Evolutionary conservation across 257 asterid genomes (phyloP).

Genomic region (Jaltomata sinuosa): DNA sequence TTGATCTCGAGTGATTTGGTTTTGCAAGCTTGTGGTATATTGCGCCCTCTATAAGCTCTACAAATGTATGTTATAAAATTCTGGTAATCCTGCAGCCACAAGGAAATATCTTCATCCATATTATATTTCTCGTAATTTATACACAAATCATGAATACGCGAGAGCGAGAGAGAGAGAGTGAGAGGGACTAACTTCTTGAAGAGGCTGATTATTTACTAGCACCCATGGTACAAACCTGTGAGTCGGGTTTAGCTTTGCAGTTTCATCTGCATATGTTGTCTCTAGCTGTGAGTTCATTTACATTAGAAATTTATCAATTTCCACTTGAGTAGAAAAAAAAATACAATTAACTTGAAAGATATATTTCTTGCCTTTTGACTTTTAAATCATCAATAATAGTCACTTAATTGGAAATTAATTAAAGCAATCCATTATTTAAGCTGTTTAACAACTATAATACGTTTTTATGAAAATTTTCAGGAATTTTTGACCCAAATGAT

Average conservation of each 20-base stretch:
- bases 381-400: background rate
- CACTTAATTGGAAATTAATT: background rate
- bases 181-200: conserved; percentile 55
- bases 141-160: background rate
- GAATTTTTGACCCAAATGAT: background rate
- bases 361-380: background rate
- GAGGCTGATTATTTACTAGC: conserved; percentile 58
- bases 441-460: background rate
- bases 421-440: background rate
- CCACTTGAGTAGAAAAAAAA: background rate
- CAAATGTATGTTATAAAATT: conserved; percentile 59
- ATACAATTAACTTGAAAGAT: background rate
- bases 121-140: background rate
- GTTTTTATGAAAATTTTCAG: background rate
- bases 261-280: conserved; percentile 57
- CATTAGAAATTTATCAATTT: background rate
- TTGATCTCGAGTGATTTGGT: conserved; percentile 14
- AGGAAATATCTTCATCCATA: background rate
- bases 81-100: conserved; percentile 53
- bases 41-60: conserved; percentile 51
- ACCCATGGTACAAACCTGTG: conserved; percentile 93
- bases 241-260: conserved; percentile 54
- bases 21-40: conserved; percentile 47
- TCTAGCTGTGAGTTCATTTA: conserved; percentile 45
- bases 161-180: background rate